A percentile compares a stretch with the other conserved stretches of the same genome.
These are phyloP conservation scores for Mucor mucedo DNA, from an alignment of 371 early-diverging fungal genomes.

Conservation along the genomic window DNA sequence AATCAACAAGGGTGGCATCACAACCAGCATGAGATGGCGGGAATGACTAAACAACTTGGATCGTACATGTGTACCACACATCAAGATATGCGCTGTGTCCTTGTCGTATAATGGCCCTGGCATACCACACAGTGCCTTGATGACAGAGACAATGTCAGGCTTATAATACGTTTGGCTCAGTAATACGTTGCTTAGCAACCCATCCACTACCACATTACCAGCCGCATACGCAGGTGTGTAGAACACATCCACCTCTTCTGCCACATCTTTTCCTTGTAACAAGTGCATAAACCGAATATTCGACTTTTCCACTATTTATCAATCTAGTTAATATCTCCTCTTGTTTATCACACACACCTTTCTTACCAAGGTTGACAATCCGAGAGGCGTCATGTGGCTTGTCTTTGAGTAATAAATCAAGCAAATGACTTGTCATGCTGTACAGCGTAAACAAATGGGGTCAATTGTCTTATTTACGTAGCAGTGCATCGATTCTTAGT, in stretches of 20 bases:
- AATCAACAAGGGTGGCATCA: constrained; percentile 40
- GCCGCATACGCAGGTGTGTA: constrained; percentile 54
- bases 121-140: constrained; percentile 58
- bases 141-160: constrained; percentile 52
- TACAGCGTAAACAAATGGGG: neutral
- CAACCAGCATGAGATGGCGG: constrained; percentile 39
- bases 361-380: constrained; percentile 39
- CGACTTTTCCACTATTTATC: constrained; percentile 39
- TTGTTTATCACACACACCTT: neutral
- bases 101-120: constrained; percentile 43
- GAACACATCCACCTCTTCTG: constrained; percentile 37
- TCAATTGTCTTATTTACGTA: neutral
- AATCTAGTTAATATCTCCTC: neutral
- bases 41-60: constrained; percentile 25
- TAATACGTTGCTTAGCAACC: constrained; percentile 49
- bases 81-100: constrained; percentile 27
- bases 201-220: constrained; percentile 54
- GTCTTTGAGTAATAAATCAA: constrained; percentile 33
- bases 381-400: constrained; percentile 32
- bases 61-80: constrained; percentile 25
- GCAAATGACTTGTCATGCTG: constrained; percentile 46
- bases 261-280: constrained; percentile 38
- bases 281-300: constrained; percentile 56
- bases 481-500: neutral
- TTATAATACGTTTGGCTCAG: constrained; percentile 55